Conservation (phyloP, 2,329 filamentous ascomycete genomes). For the Tolypocladium paradoxum region DNA sequence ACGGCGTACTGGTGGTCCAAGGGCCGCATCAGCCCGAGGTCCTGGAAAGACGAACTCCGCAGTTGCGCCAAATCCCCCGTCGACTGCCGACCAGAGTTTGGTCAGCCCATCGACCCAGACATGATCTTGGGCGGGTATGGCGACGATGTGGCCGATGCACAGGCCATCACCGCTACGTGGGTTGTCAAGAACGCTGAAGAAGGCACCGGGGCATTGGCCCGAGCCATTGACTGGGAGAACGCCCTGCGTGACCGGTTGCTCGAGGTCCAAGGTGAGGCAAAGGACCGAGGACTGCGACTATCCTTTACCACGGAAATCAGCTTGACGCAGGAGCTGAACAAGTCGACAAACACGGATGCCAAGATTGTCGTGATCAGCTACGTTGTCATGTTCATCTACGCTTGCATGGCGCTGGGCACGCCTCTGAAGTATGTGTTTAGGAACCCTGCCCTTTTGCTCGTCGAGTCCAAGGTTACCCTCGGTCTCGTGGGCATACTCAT, state of each 20-base stretch:
- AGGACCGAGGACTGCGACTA: slow-evolving; percentile 65
- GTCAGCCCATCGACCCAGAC: slow-evolving; percentile 75
- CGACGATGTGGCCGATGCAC: slow-evolving; percentile 57
- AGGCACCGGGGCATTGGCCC: slow-evolving; percentile 56
- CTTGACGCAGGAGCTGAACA: slow-evolving; percentile 90
- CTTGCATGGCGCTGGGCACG: slow-evolving; percentile 82
- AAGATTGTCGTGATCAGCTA: slow-evolving; percentile 97
- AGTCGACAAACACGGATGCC: slow-evolving; percentile 95
- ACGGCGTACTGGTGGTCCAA: slow-evolving; percentile 74
- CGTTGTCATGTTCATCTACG: slow-evolving; percentile 97
- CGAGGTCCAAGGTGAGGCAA: slow-evolving; percentile 71
- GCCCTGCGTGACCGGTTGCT: slow-evolving; percentile 64
- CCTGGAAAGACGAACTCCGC: slow-evolving; percentile 63
- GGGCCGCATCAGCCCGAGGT: slow-evolving; percentile 24
- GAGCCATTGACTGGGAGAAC: slow-evolving; percentile 83
- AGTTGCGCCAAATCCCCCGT: slow-evolving; percentile 72
- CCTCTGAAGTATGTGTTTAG: slow-evolving; percentile 67
- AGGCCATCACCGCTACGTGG: slow-evolving; percentile 85
- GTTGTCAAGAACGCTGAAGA: slow-evolving; percentile 81
- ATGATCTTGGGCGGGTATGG: slow-evolving; percentile 78
- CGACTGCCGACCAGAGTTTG: slow-evolving; percentile 76
- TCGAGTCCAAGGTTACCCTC: slow-evolving; percentile 93
- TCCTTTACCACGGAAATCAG: slow-evolving; percentile 96
- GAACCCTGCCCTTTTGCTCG: slow-evolving; percentile 74
- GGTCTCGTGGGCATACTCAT: slow-evolving; percentile 93